These are phyloP conservation scores for Calonectria multiphialidica DNA, from an alignment of 2,329 filamentous ascomycete genomes.

Conservation along the genomic window DNA sequence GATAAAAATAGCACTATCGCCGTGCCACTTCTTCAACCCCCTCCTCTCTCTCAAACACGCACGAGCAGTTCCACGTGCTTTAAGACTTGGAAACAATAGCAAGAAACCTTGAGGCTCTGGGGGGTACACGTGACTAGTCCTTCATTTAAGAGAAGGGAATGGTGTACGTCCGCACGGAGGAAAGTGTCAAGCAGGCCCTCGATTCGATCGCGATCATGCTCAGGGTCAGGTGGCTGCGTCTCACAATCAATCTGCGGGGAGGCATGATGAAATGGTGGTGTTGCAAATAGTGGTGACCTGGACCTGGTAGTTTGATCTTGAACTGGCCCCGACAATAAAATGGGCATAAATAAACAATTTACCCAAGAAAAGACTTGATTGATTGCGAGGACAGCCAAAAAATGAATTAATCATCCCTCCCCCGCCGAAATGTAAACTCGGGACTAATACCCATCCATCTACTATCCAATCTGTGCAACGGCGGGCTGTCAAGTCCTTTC, in stretches of 20 bases:
- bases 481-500: background rate
- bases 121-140: background rate
- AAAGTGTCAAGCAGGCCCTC: background rate
- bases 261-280: background rate
- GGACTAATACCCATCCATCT: background rate
- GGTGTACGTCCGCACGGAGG: background rate
- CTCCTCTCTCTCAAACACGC: background rate
- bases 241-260: background rate
- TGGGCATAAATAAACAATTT: background rate
- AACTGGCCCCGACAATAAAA: background rate
- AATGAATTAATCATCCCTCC: background rate
- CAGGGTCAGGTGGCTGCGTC: constrained; percentile 7
- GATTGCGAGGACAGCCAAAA: background rate
- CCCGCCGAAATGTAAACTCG: background rate
- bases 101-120: background rate
- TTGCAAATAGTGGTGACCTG: background rate
- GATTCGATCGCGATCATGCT: background rate
- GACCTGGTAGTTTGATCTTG: background rate
- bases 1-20: background rate
- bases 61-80: constrained; percentile 1
- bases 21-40: background rate
- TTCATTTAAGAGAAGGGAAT: background rate
- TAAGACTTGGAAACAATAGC: background rate
- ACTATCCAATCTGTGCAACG: background rate
- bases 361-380: background rate